Evolutionary conservation across 2,329 filamentous ascomycete species (phyloP).

Genomic region (Pseudogymnoascus sp.): DNA sequence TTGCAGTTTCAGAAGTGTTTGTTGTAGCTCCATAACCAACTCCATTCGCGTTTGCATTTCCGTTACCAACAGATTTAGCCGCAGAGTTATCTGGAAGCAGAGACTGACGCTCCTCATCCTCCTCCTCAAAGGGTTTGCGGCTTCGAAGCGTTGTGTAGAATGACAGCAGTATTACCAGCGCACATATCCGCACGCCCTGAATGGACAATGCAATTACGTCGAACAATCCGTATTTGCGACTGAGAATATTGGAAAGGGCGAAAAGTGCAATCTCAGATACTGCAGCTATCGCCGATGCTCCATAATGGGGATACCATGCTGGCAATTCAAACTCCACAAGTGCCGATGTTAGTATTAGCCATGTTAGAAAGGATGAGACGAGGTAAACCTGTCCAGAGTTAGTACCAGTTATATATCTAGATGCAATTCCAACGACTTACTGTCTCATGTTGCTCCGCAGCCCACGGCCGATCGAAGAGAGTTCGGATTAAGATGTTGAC

Average conservation of each 20-base stretch:
- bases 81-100: slow-evolving; percentile 42
- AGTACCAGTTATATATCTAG: slow-evolving; percentile 9
- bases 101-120: slow-evolving; percentile 52
- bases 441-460: slow-evolving; percentile 25
- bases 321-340: slow-evolving; percentile 44
- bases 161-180: slow-evolving; percentile 31
- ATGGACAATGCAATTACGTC: slow-evolving; percentile 21
- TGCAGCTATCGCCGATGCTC: slow-evolving; percentile 53
- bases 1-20: slow-evolving; percentile 10
- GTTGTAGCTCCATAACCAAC: not conserved
- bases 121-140: slow-evolving; percentile 26
- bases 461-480: slow-evolving; percentile 20
- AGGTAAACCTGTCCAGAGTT: slow-evolving; percentile 40
- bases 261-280: slow-evolving; percentile 46
- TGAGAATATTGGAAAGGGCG: slow-evolving; percentile 29
- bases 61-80: slow-evolving; percentile 26
- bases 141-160: slow-evolving; percentile 28
- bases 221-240: slow-evolving; percentile 19
- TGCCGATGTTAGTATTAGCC: slow-evolving; percentile 51
- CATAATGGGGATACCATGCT: slow-evolving; percentile 57
- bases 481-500: slow-evolving; percentile 21
- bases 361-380: slow-evolving; percentile 57
- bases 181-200: slow-evolving; percentile 24
- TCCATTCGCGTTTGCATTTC: slow-evolving; percentile 21
- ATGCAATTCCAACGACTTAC: slow-evolving; percentile 18